Base-by-base conservation (phyloP, 2,329 filamentous ascomycete genomes). In the Ilyonectria mors-panacis region DNA sequence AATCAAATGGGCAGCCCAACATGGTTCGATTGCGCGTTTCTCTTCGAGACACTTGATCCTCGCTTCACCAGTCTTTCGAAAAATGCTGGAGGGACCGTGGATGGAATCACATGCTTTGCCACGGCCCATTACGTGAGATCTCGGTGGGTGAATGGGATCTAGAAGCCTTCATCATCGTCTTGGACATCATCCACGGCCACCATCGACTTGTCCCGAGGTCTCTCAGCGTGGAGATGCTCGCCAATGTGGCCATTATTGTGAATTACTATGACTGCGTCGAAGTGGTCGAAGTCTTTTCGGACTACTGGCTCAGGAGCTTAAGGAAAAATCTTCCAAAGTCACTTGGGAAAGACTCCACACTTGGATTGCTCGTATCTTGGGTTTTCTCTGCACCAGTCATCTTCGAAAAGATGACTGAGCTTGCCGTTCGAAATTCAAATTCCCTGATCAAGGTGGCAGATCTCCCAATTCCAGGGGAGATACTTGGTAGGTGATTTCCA, bases 211-310 rank as follows among this genome's bases (percentile, higher is more conserved):
- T 80, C 0, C 76, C 77, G 0, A 63, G 63, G 1, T 26, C 4
- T 0, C 35, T 79, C 8, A 58, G 51, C 0, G 62, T 76, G 1
- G 73, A 77, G 23, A 74, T 68, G 26, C 54, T 78, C 1, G 70
- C 75, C 2, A 76, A 78, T 28, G 60, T 79, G 8, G 75, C 76
- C 0, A 70, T 75, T 6, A 58, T 79, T 3, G 74, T 79, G 1
- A 76, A 79, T n/a, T 77, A 79, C 30, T 78, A 77, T 15, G 57
- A 77, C 4, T 78, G 73, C 33, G 70, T 76, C 28, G 78, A 79
- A 12, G 57, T 70, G 7, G 62, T 74, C 1, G 70, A 76, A 10
- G 8, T 73, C 4, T 64, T 73, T 12, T 19, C 15, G 0, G 37
- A 48, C 0, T n/a, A 62, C 0, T 77, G 74, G 76, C 44, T 77